Evolutionary conservation across 2,329 filamentous ascomycete genomes (phyloP).

Genomic region (Trichoderma cornu-damae): DNA sequence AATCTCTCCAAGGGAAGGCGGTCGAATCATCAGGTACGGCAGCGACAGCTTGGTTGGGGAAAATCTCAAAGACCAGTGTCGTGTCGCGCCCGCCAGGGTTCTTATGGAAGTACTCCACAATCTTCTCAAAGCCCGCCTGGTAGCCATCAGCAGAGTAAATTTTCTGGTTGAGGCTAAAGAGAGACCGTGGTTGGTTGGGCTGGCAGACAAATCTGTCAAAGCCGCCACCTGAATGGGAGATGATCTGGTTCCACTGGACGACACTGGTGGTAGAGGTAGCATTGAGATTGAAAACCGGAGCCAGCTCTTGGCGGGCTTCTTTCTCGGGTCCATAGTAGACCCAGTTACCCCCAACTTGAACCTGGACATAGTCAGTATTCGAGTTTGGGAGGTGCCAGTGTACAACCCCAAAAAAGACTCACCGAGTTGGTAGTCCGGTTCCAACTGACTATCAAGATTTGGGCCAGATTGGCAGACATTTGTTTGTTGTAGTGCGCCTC

Average conservation of each 20-base stretch:
- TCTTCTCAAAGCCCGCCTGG: not conserved
- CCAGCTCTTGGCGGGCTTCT: conserved; percentile 1
- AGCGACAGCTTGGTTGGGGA: conserved; percentile 1
- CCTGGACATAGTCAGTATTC: not conserved
- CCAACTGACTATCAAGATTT: not conserved
- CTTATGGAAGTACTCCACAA: not conserved
- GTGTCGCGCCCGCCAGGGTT: not conserved
- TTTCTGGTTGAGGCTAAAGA: conserved; percentile 11
- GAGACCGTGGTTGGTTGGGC: not conserved
- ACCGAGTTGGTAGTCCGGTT: not conserved
- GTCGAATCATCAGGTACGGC: not conserved
- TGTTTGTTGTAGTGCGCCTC: conserved; percentile 1
- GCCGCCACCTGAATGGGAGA: not conserved
- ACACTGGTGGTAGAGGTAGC: not conserved
- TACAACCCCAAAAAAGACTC: not conserved
- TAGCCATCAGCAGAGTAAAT: not conserved
- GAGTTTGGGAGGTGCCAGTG: not conserved
- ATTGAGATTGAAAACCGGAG: not conserved
- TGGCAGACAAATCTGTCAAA: not conserved
- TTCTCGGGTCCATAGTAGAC: not conserved
- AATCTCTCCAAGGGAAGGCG: conserved; percentile 1
- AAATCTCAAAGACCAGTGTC: not conserved
- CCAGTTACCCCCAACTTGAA: not conserved
- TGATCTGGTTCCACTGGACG: not conserved
- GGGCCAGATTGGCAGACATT: not conserved